Evolutionary conservation across 106 monocot species (phyloP).

Genomic region (Chionographis japonica): DNA sequence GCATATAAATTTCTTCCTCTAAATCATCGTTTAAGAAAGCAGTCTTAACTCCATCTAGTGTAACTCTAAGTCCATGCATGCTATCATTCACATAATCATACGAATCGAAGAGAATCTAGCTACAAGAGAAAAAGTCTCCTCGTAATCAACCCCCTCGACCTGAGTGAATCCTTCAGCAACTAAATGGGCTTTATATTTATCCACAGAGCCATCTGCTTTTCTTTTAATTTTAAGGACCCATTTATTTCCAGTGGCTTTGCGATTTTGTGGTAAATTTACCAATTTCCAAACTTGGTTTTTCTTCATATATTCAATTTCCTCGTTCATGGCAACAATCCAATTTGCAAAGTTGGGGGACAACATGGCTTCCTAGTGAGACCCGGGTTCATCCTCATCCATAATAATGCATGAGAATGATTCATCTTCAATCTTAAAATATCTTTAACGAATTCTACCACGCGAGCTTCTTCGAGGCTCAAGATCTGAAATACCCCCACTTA

Average conservation of each 20-base stretch:
- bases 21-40: background rate
- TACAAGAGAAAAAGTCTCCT: constrained; percentile 1
- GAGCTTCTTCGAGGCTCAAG: too few relatives aligned
- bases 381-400: background rate
- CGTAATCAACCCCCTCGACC: background rate
- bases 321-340: background rate
- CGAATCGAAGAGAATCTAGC: background rate
- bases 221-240: constrained; percentile 1
- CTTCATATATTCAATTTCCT: background rate
- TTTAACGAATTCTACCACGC: background rate
- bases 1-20: constrained; percentile 6
- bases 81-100: background rate
- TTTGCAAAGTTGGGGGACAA: too few relatives aligned
- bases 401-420: background rate
- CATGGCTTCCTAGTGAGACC: background rate
- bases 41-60: background rate
- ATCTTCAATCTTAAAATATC: background rate
- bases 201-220: background rate
- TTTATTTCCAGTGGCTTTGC: background rate
- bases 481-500: too few relatives aligned
- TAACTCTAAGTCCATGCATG: background rate
- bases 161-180: constrained; percentile 2
- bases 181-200: background rate
- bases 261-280: background rate
- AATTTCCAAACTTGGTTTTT: background rate